Evolutionary conservation across 495 filamentous ascomycete species (phyloP), one percentile per base, ranked within the genome.

Genomic region (Podospora didyma): DNA sequence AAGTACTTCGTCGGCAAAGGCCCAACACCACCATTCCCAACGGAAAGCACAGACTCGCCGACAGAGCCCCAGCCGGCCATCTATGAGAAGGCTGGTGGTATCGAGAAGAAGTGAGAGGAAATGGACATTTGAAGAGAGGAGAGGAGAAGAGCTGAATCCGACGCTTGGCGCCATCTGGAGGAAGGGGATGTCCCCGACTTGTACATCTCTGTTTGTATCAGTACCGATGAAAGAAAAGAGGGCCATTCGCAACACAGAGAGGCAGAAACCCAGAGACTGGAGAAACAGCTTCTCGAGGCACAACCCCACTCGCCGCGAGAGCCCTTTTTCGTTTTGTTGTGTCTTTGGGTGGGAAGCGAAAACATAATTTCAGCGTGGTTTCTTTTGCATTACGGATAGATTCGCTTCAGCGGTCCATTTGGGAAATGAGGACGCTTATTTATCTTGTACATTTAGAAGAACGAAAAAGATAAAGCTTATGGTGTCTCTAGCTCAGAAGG

Each of bases 1-100:
- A 97, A 96, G 75, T 97, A 96, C 75, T 98, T 98, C 69, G 84
- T 86, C 53, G 70, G 67, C 51, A 72, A 75, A 12, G 68, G 16
- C 26, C 26, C 84, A 22, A 83, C 84, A 37, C 85, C 84, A 6
- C 82, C 84, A 51, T 79, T 83, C 59, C 69, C 77, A 22, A 72
- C 69, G 10, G 76, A 78, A 70, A 68, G 49, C 42, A 75, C 75
- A 21, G 75, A 77, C 46, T 54, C 66, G 10, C 67, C 67, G 2
- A 35, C 24, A 6, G 64, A 60, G 28, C 52, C 63, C 28, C 42
- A 61, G 54, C 59, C 63, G 35, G 56, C 63, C 22, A 41, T 65
- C 28, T 60, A 60, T 52, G 61, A 68, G 31, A 54, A 44, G 53
- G 11, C 47, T 21, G 54, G 22, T 54, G 7, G 17, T 16, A 2